Evolutionary conservation across 225 moss, liverwort and hornwort genomes (phyloP), one percentile per base, ranked within the genome.

Genomic region (Pseudisothecium myosuroides): DNA sequence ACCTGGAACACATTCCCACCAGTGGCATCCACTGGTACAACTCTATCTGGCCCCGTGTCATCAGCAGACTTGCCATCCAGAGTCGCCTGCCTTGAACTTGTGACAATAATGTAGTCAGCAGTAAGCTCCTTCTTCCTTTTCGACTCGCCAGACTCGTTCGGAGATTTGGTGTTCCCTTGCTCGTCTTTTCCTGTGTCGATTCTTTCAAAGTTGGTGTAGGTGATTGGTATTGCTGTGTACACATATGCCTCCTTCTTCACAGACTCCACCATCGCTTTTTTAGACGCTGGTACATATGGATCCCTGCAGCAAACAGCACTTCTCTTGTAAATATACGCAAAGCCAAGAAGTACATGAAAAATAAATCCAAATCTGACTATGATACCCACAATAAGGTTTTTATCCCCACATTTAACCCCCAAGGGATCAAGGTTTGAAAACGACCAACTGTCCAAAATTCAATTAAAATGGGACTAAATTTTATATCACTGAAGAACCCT

Each of bases 221-320:
- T 92, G 67, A 96, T 92, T 37, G 98, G 97, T 86, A 87, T 91
- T 68, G 98, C 95, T 91, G 94, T 87, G 87, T 99, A 99, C 73
- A 94, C 80, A 90, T 96, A 96, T 32, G 89, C 85, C 90, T 95
- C 93, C 90, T 90, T 93, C 74, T 86, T 88, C 56, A 83, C 88
- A 80, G 91, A 91, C 58, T 90, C 91, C 41, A 81, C 87, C 78
- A 81, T 71, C 55, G 60, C 49, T 80, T 91, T 96, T 85, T 92
- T 95, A 82, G 90, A 90, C 80, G 90, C 93, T 72, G 98, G 97
- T 60, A 95, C 76, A 85, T 99, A 99, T 12, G 96, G 95, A 54
- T 92, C 83, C 88, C 95, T 95, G 93, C 56, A 87, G 83, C 58
- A 68, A 64, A 88, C 56, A 39, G 41, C 17, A 52, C 49, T 68